Conservation (phyloP, 345 rosid species). For the Murraya paniculata region DNA sequence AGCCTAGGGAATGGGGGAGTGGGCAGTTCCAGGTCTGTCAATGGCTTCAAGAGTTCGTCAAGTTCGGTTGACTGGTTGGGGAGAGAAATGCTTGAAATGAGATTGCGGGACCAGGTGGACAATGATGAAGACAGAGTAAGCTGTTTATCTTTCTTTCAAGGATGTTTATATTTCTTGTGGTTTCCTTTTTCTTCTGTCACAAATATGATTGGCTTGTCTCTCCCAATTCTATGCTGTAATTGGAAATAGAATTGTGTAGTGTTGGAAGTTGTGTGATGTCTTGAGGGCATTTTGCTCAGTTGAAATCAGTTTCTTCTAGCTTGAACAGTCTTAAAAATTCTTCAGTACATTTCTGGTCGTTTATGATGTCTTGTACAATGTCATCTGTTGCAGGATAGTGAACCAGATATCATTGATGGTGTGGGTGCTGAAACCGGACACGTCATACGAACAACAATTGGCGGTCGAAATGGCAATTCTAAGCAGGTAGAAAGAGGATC, state of each 20-base stretch:
- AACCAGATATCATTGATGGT: conserved; percentile 79
- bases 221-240: not conserved
- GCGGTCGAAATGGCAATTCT: conserved; percentile 88
- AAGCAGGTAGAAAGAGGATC: conserved; percentile 57
- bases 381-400: conserved; percentile 77
- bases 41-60: conserved; percentile 84
- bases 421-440: conserved; percentile 92
- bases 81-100: conserved; percentile 91
- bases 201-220: not conserved
- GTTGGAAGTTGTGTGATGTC: conserved; percentile 2
- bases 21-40: conserved; percentile 89
- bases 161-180: not conserved
- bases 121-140: conserved; percentile 86
- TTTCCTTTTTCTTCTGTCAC: not conserved
- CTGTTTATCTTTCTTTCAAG: not conserved
- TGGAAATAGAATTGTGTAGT: not conserved
- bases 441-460: conserved; percentile 81
- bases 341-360: not conserved
- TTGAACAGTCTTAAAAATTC: not conserved
- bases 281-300: conserved; percentile 9
- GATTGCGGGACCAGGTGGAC: conserved; percentile 79
- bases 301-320: not conserved
- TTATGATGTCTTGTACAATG: not conserved
- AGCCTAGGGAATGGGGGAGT: conserved; percentile 88
- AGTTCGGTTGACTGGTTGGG: conserved; percentile 96